Percentiles rank a stretch among this genome's conserved stretches.
These are phyloP conservation scores for Cucumis cinereus DNA, from an alignment of 306 rosid genomes.

Conservation along the genomic window DNA sequence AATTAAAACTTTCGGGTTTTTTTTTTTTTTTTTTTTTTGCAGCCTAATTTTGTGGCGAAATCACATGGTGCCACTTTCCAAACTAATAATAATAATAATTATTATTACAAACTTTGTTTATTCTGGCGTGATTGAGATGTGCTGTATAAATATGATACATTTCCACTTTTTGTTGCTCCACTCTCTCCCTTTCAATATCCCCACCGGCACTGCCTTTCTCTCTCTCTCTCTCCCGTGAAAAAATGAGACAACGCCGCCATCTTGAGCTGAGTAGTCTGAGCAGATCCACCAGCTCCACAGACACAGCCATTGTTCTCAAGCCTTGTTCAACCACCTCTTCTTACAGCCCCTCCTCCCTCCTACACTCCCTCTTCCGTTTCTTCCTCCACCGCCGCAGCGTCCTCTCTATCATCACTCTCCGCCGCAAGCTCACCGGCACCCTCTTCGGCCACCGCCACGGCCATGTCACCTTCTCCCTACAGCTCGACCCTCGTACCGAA, in stretches of 20 bases:
- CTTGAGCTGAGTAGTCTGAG: background rate
- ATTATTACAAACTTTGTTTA: too few relatives aligned
- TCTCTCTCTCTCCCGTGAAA: background rate
- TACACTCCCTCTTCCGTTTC: conserved; percentile 45
- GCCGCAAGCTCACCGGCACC: conserved; percentile 76
- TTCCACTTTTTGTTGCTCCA: too few relatives aligned
- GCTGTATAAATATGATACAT: too few relatives aligned
- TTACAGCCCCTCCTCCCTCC: conserved; percentile 16
- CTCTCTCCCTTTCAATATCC: background rate
- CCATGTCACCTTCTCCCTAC: conserved; percentile 73
- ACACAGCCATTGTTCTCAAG: conserved; percentile 17
- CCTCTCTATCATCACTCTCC: conserved; percentile 24
- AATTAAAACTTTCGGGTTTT: too few relatives aligned
- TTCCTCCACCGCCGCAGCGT: conserved; percentile 43
- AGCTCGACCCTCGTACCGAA: conserved; percentile 58
- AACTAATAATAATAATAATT: too few relatives aligned
- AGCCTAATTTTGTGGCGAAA: too few relatives aligned
- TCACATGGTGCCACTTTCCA: too few relatives aligned
- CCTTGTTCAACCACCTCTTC: conserved; percentile 19
- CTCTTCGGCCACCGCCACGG: conserved; percentile 90
- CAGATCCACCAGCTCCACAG: background rate
- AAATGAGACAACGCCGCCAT: background rate
- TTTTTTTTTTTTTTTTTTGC: too few relatives aligned
- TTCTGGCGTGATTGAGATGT: too few relatives aligned
- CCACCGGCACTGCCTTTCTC: background rate